phyloP scores from a whole-genome alignment of 176 grass and related monocot genomes.

The Oryza australiensis region DNA sequence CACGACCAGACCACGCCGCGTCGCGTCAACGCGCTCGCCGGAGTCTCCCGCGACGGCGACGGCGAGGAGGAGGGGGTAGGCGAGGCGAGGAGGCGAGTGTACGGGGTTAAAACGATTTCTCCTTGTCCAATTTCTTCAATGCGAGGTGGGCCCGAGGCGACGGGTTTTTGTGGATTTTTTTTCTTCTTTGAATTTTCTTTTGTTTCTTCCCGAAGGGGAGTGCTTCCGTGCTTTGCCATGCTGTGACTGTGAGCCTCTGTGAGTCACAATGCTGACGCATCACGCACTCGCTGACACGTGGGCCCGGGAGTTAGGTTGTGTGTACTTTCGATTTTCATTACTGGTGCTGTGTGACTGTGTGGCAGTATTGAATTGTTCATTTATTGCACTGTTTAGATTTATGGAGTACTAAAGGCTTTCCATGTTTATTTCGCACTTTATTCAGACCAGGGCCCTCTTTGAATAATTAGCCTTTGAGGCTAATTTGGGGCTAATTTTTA shows the following conservation, averaged over 20 bases:
- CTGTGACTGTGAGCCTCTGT: too few species aligned
- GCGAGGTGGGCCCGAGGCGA: constrained; percentile 24
- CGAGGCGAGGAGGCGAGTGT: neutral
- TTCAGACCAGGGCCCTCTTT: too few species aligned
- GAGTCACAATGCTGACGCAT: neutral
- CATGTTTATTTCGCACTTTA: too few species aligned
- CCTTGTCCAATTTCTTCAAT: neutral
- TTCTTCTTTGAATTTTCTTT: neutral
- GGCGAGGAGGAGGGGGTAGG: neutral
- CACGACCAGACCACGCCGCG: neutral
- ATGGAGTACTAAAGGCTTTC: neutral
- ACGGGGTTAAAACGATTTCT: constrained; percentile 7
- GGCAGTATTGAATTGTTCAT: neutral
- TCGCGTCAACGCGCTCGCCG: neutral
- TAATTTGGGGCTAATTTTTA: too few species aligned
- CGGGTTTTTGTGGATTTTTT: neutral
- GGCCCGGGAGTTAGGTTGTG: neutral
- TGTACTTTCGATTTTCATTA: neutral
- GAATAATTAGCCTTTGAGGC: too few species aligned
- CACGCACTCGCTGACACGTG: neutral
- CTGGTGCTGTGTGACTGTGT: neutral
- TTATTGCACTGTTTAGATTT: neutral
- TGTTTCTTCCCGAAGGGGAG: neutral
- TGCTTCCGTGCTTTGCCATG: too few species aligned
- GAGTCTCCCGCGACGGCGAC: neutral